Percentiles rank a stretch among this genome's conserved stretches.
phyloP scores from a whole-genome alignment of 495 filamentous ascomycete genomes.

The Penicillium atrosanguineum region DNA sequence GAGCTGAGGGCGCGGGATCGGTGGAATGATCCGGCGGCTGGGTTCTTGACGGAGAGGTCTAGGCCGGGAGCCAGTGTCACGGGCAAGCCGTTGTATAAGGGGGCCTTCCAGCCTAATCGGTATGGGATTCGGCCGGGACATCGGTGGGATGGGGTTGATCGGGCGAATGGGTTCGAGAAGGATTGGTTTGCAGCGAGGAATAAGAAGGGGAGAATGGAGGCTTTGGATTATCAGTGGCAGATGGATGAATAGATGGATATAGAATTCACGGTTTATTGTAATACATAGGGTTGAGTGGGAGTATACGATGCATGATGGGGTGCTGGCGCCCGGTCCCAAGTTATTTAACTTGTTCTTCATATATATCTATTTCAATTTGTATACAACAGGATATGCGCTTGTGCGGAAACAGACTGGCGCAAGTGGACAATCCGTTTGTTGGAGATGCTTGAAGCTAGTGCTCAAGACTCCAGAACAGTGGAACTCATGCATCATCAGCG shows the following conservation, averaged over 20 bases:
- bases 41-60: slow-evolving; percentile 63
- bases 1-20: slow-evolving; percentile 70
- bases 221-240: slow-evolving; percentile 91
- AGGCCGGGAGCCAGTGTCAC: slow-evolving; percentile 43
- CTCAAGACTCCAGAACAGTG: no score
- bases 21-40: slow-evolving; percentile 93
- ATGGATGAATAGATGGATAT: slow-evolving; percentile 67
- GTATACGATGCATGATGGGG: slow-evolving; percentile 1
- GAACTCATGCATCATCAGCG: background rate
- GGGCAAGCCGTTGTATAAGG: slow-evolving; percentile 75
- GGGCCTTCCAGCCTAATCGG: slow-evolving; percentile 80
- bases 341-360: background rate
- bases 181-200: slow-evolving; percentile 90
- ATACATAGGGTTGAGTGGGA: slow-evolving; percentile 3
- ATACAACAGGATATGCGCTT: background rate
- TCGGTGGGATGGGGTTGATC: slow-evolving; percentile 96
- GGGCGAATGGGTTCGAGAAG: slow-evolving; percentile 90
- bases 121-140: slow-evolving; percentile 92
- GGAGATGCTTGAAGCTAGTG: no score
- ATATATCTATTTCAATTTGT: background rate
- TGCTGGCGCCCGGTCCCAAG: slow-evolving; percentile 20
- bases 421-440: no score
- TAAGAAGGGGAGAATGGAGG: slow-evolving; percentile 64
- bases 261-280: background rate
- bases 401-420: background rate